Evolutionary conservation across 78 protist species (phyloP).

Genomic region (Emiliania huxleyi): DNA sequence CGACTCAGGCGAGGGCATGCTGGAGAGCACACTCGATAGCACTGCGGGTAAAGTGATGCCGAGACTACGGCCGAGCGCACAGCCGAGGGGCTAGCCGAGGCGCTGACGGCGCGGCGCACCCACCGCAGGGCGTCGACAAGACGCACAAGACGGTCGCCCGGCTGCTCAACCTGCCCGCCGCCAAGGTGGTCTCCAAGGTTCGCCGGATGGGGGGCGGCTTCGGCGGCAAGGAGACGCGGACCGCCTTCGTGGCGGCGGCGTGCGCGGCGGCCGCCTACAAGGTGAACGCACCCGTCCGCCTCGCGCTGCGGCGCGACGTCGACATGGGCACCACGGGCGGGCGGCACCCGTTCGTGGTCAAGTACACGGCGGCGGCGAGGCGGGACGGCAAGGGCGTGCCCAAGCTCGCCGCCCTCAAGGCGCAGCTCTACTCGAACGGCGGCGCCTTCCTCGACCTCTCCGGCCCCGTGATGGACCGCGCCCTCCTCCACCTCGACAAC

Average conservation of each 20-base stretch:
- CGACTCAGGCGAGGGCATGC: no score
- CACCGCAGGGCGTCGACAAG: slow-evolving; percentile 59
- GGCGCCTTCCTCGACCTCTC: slow-evolving; percentile 81
- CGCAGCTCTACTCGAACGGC: slow-evolving; percentile 66
- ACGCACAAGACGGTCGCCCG: slow-evolving; percentile 48
- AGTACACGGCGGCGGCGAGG: slow-evolving; percentile 40
- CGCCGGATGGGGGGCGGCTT: slow-evolving; percentile 97
- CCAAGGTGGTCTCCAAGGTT: slow-evolving; percentile 36
- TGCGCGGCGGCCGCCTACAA: slow-evolving; percentile 69
- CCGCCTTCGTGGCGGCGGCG: slow-evolving; percentile 17
- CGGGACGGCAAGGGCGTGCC: background rate
- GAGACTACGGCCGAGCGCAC: no score
- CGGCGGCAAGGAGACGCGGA: slow-evolving; percentile 90
- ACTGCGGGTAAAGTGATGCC: no score
- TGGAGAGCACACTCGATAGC: no score
- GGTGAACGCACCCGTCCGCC: slow-evolving; percentile 66
- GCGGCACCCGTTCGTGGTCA: slow-evolving; percentile 80
- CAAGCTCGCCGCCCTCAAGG: background rate
- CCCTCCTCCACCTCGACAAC: slow-evolving; percentile 81
- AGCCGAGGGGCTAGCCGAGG: no score
- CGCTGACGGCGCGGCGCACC: no score
- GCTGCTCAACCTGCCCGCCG: background rate
- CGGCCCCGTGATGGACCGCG: slow-evolving; percentile 85
- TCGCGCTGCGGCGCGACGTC: slow-evolving; percentile 66
- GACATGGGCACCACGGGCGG: slow-evolving; percentile 83